These are phyloP conservation scores for Musa beccarii DNA, from an alignment of 176 grass and related monocot genomes.

Conservation along the genomic window DNA sequence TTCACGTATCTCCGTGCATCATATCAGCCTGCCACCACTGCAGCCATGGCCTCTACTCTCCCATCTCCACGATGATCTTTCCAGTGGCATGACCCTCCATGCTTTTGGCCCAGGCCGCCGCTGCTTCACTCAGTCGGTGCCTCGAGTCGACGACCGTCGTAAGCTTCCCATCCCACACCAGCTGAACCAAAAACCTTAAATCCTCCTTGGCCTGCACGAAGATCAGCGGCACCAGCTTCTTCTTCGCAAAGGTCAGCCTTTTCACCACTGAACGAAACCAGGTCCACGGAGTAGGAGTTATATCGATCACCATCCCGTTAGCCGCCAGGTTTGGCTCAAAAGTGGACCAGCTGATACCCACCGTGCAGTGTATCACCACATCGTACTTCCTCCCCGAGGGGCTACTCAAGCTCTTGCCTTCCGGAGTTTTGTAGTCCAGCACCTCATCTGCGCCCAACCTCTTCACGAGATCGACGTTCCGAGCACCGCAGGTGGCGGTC, in stretches of 20 bases:
- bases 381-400: slow-evolving; percentile 50
- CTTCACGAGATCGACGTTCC: slow-evolving; percentile 44
- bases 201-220: slow-evolving; percentile 22
- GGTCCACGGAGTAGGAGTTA: slow-evolving; percentile 23
- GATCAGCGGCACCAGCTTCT: slow-evolving; percentile 42
- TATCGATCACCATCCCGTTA: slow-evolving; percentile 36
- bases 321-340: slow-evolving; percentile 37
- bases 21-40: too few species aligned
- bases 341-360: slow-evolving; percentile 31
- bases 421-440: slow-evolving; percentile 46
- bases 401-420: slow-evolving; percentile 45
- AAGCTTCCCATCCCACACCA: slow-evolving; percentile 42
- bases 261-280: slow-evolving; percentile 27
- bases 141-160: slow-evolving; percentile 48
- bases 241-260: slow-evolving; percentile 28
- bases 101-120: slow-evolving; percentile 51
- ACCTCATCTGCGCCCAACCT: slow-evolving; percentile 59
- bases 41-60: not conserved
- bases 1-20: too few species aligned
- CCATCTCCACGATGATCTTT: slow-evolving; percentile 51
- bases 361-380: slow-evolving; percentile 41
- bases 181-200: slow-evolving; percentile 48
- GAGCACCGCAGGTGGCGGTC: slow-evolving; percentile 42
- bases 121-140: slow-evolving; percentile 27
- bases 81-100: slow-evolving; percentile 58